Conservation (phyloP, 345 rosid species). For the Mangifera indica region DNA sequence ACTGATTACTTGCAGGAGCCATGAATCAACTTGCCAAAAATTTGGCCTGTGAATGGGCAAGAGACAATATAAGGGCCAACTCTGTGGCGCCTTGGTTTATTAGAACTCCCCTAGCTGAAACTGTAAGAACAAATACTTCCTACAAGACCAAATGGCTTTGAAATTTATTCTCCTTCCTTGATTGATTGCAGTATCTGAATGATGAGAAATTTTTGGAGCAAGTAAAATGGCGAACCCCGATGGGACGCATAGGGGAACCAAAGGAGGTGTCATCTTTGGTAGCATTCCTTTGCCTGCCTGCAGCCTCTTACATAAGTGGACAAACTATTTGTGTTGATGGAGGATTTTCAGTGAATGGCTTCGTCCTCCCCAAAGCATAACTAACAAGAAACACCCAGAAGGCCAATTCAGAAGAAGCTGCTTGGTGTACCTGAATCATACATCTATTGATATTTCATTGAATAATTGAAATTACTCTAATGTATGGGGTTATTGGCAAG, state of each 20-base stretch:
- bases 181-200: neutral
- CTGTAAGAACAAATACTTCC: neutral
- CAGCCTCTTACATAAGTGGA: slow-evolving; percentile 63
- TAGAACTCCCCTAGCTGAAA: neutral
- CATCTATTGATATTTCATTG: no score
- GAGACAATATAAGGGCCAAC: slow-evolving; percentile 45
- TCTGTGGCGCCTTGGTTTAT: slow-evolving; percentile 41
- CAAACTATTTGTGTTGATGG: slow-evolving; percentile 60
- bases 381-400: no score
- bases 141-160: no score
- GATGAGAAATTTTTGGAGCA: slow-evolving; percentile 20
- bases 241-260: slow-evolving; percentile 47
- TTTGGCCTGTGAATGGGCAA: slow-evolving; percentile 57
- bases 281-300: slow-evolving; percentile 58
- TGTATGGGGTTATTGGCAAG: no score
- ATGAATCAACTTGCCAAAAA: slow-evolving; percentile 39
- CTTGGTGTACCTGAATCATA: no score
- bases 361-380: slow-evolving; percentile 28
- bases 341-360: slow-evolving; percentile 47
- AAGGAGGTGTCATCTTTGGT: slow-evolving; percentile 53
- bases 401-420: no score
- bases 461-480: no score
- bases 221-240: slow-evolving; percentile 38
- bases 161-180: neutral
- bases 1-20: slow-evolving; percentile 36